Conservation (phyloP, 352 stramenopile genomes). For the Globisporangium polare region DNA sequence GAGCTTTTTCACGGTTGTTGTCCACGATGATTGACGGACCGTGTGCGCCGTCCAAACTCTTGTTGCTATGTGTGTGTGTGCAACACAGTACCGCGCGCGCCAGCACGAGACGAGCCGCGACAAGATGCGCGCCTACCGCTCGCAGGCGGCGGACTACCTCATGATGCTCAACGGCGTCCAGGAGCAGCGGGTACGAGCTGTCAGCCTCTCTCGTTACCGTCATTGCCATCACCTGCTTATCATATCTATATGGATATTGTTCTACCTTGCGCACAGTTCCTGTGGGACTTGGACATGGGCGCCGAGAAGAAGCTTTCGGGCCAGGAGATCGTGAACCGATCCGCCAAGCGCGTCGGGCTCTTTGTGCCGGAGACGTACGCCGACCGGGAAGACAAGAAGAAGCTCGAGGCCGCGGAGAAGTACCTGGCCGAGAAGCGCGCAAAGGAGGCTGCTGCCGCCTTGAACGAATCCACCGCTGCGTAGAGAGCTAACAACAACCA, state of each 20-base stretch:
- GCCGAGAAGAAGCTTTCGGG: constrained; percentile 60
- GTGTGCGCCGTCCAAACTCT: background rate
- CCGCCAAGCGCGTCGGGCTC: constrained; percentile 69
- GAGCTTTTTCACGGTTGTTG: constrained; percentile 11
- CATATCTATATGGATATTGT: constrained; percentile 4
- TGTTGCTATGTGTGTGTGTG: constrained; percentile 3
- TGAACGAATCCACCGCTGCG: background rate
- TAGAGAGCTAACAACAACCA: background rate
- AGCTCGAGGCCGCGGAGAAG: constrained; percentile 38
- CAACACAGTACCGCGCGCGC: constrained; percentile 53
- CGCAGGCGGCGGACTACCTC: constrained; percentile 66
- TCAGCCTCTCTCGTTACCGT: background rate
- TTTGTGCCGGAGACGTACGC: constrained; percentile 74
- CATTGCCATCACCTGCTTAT: background rate
- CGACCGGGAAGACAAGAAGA: constrained; percentile 45
- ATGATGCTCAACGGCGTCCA: constrained; percentile 65
- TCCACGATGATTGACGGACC: constrained; percentile 1
- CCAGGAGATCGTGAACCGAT: constrained; percentile 74
- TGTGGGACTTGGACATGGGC: constrained; percentile 75
- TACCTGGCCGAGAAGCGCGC: constrained; percentile 53
- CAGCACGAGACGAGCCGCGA: constrained; percentile 73
- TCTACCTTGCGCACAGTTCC: constrained; percentile 23
- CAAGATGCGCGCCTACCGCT: constrained; percentile 68
- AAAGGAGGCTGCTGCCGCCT: constrained; percentile 25
- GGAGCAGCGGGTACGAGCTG: constrained; percentile 58